phyloP scores from a whole-genome alignment of 2,329 filamentous ascomycete species.

The Colletotrichum gloeosporioides region DNA sequence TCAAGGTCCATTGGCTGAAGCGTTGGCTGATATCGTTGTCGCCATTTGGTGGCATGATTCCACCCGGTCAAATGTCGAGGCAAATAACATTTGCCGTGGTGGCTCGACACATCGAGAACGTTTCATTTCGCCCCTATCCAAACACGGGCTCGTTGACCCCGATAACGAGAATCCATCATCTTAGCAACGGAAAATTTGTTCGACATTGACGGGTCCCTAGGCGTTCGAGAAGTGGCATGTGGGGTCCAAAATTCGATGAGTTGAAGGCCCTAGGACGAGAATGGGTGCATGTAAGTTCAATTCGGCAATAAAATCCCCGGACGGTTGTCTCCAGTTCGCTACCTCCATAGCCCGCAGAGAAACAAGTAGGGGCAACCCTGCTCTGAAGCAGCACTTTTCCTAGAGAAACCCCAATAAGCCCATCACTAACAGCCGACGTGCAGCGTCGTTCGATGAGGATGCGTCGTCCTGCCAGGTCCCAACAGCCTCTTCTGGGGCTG shows the following conservation, averaged over 20 bases:
- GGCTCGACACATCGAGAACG: not conserved
- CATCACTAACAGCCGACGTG: not conserved
- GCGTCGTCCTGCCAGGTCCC: not conserved
- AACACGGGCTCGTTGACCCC: not conserved
- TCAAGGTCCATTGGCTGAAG: not conserved
- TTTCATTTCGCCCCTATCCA: constrained; percentile 16
- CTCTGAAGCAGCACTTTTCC: not conserved
- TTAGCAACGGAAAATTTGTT: constrained; percentile 16
- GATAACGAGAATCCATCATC: constrained; percentile 3
- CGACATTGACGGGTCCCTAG: not conserved
- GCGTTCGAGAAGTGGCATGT: constrained; percentile 12
- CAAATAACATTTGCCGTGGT: not conserved
- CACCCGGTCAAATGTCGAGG: not conserved
- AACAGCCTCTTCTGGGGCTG: constrained; percentile 6
- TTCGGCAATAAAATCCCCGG: constrained; percentile 15
- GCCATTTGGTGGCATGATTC: not conserved
- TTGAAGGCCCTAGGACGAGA: not conserved
- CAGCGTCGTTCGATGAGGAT: constrained; percentile 14
- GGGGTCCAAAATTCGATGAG: constrained; percentile 2
- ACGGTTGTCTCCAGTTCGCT: constrained; percentile 4
- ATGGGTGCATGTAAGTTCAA: not conserved
- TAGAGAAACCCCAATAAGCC: constrained; percentile 2
- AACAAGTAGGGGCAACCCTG: constrained; percentile 9
- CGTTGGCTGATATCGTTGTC: not conserved
- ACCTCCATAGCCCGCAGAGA: not conserved